These are phyloP conservation scores for Botrytis elliptica DNA, from an alignment of 2,329 filamentous ascomycete genomes.

Conservation along the genomic window DNA sequence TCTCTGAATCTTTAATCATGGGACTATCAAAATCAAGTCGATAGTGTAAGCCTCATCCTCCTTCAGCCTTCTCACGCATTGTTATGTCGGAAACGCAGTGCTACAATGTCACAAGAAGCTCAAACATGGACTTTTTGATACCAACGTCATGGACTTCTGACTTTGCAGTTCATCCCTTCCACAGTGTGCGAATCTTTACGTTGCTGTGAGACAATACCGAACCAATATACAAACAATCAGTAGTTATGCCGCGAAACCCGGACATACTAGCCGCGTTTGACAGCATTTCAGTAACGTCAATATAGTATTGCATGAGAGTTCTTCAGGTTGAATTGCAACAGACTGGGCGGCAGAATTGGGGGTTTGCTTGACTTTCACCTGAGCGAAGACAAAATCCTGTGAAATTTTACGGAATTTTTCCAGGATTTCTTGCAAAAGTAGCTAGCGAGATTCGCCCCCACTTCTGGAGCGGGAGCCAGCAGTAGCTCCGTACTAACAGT, in stretches of 20 bases:
- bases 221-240: neutral
- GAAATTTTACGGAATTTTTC: neutral
- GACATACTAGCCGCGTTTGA: neutral
- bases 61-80: constrained; percentile 3
- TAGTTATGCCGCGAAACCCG: neutral
- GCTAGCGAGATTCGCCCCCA: neutral
- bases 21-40: neutral
- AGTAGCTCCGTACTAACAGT: neutral
- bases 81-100: neutral
- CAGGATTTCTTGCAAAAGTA: neutral
- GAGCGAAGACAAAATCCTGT: neutral
- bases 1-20: neutral
- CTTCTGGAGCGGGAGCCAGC: neutral
- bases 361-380: neutral
- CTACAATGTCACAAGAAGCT: neutral
- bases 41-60: neutral
- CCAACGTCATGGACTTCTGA: neutral
- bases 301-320: neutral
- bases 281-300: neutral
- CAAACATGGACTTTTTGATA: neutral
- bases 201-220: neutral
- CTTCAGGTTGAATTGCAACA: neutral
- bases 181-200: neutral
- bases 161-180: neutral
- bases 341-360: neutral